Evolutionary conservation across 805 yeast species (phyloP), one percentile per base, ranked within the genome.

Genomic region (Ogataea degrootiae): DNA sequence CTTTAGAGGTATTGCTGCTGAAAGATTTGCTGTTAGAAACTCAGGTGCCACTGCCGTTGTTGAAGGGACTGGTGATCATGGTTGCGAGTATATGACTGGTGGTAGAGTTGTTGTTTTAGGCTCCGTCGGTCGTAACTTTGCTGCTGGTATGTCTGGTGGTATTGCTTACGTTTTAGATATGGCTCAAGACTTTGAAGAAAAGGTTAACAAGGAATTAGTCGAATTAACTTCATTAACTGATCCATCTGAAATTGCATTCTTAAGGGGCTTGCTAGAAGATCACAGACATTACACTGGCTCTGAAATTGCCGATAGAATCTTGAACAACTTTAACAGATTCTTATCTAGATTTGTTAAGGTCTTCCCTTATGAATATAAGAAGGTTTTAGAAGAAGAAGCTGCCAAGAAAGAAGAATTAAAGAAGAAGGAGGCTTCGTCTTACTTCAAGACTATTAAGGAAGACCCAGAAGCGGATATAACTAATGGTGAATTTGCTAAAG

Each of bases 101-200:
- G 99, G 99, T 66, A 82, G 98, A 61, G 96, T 94, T 52, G 89
- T 92, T 63, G 90, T 92, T 42, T 78, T 92, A 57, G 96, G 97
- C 41, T 72, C 82, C 50, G 87, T 96, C 60, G 97, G 96, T 49
- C 82, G 97, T 54, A 85, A 90, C 75, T 87, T 87, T 66, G 97
- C 87, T 52, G 96, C 99, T 47, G 99, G 99, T 75, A 94, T 94
- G 86, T 91, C 97, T 59, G 99, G 99, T 71, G 99, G 99, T 81
- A 92, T 94, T 68, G 96, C 97, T 15, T 92, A 92, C 64, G 97
- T 95, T 50, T 76, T 92, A 59, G 96, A 91, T 60, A 87, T 92
- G 75, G 97, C 94, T 44, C 96, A 91, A 65, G 97, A 90, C 65
- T 91, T 92, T 62, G 74, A 75, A 52, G 80, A 82, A 53, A 84